Base-by-base conservation (phyloP, 2,329 filamentous ascomycete species). In the Elsinoe perseae region DNA sequence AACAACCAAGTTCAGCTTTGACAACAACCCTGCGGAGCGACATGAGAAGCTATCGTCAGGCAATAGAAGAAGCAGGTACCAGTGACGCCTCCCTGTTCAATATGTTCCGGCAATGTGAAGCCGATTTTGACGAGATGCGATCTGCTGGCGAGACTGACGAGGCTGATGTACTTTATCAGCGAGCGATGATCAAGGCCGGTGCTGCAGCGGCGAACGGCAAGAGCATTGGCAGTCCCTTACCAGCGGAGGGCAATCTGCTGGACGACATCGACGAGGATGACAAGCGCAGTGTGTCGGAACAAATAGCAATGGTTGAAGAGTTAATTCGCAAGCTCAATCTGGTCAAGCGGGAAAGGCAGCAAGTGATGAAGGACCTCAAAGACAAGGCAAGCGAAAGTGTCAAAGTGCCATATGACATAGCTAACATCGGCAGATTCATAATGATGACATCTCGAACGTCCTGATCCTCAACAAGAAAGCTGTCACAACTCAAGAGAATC, bases 401-500 rank as follows among this genome's bases (percentile, higher is more conserved):
- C 27, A 16, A 9, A 6, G 18, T 46, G 27, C 10, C 52, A 14
- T 32, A 25, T 27, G 4, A 2, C 42, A 57, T 64, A 1, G 18
- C 30, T 10, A 9, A 50, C 34, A 36, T 28, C 14, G 10, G 30
- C 61, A 96, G 92, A 86, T 92, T 54, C 92, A 95, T 72, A 89
- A 87, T 62, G 95, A 98, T 66, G 95, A 98, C 66, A 98, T 98
- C 61, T 96, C 91, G 4, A 93, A 95, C 66, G 91, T 97, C 10
- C 78, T 98, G 59, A 98, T 98, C 56, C 76, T 98, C 58, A 98
- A 98, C 77, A 97, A 97, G 70, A 98, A 97, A 72, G 86, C 89
- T 1, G 92, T 97, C 65, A 81, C 89, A 18, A 95, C 89, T 66
- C 92, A 93, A 65, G 93, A 98, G 70, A 85, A 79, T 10, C 89